These are phyloP conservation scores for Entophlyctis helioformis DNA, from an alignment of 192 early-diverging fungal genomes.

Conservation along the genomic window DNA sequence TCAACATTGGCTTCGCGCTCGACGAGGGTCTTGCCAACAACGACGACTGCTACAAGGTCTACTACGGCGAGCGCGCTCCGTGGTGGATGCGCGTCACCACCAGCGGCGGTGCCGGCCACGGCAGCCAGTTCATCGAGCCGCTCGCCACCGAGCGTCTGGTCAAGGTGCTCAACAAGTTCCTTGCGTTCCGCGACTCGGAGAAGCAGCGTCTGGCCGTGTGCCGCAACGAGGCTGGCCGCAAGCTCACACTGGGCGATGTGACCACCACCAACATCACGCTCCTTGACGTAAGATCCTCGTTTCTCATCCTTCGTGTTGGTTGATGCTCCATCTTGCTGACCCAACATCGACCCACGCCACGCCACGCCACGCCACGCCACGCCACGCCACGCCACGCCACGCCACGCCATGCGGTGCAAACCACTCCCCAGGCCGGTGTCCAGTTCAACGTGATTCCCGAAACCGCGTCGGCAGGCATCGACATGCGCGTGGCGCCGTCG, in stretches of 20 bases:
- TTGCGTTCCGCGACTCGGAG: constrained; percentile 57
- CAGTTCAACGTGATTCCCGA: constrained; percentile 78
- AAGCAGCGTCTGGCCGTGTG: constrained; percentile 38
- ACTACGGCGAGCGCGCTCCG: constrained; percentile 71
- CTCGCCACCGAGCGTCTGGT: constrained; percentile 58
- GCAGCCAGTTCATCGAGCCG: constrained; percentile 68
- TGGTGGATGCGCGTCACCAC: constrained; percentile 76
- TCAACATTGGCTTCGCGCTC: constrained; percentile 73
- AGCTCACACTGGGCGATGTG: constrained; percentile 59
- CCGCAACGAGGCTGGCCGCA: constrained; percentile 34
- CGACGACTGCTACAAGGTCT: constrained; percentile 54
- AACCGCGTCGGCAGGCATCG: constrained; percentile 49
- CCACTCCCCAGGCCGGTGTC: constrained; percentile 41
- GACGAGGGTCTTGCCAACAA: constrained; percentile 61
- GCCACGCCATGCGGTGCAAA: too few species aligned
- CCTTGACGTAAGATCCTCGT: constrained; percentile 45
- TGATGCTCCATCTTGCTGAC: too few species aligned
- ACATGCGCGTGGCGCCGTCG: constrained; percentile 63
- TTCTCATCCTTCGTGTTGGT: too few species aligned
- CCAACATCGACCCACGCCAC: too few species aligned
- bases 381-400: too few species aligned
- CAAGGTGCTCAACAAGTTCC: constrained; percentile 50
- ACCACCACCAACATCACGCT: constrained; percentile 72
- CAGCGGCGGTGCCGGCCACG: constrained; percentile 67
- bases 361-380: too few species aligned